Conservation (phyloP, 176 grass and related monocot species). For the Musa troglodytarum region DNA sequence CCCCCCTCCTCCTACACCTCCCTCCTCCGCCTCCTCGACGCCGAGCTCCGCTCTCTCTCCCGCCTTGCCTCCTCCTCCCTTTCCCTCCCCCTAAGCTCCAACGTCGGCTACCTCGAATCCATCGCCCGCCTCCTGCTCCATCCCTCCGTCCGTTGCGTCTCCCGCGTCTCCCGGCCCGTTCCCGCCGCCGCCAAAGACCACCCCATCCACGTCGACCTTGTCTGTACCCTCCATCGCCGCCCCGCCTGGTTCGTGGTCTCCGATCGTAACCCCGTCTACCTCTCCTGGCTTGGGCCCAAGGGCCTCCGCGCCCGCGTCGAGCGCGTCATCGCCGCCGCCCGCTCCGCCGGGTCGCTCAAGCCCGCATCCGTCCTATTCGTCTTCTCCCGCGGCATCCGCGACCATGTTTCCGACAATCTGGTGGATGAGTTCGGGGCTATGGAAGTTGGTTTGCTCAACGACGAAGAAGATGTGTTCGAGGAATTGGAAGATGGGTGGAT, state of each 20-base stretch:
- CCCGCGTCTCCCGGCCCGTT: constrained; percentile 36
- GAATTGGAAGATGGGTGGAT: constrained; percentile 43
- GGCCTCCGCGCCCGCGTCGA: constrained; percentile 40
- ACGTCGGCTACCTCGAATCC: constrained; percentile 61
- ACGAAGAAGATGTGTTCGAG: constrained; percentile 31
- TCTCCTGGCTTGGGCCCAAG: constrained; percentile 35
- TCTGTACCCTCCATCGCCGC: constrained; percentile 44
- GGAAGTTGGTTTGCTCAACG: constrained; percentile 47
- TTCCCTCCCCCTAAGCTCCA: constrained; percentile 50
- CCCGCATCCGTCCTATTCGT: constrained; percentile 62
- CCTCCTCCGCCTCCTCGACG: constrained; percentile 47
- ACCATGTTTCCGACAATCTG: constrained; percentile 29
- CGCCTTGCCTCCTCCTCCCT: constrained; percentile 9
- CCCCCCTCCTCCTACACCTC: constrained; percentile 26
- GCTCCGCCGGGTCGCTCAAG: constrained; percentile 23
- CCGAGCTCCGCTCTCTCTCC: constrained; percentile 58
- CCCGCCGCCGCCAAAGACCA: background rate
- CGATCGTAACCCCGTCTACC: constrained; percentile 56
- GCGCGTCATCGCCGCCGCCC: constrained; percentile 33
- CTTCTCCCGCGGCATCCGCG: constrained; percentile 63
- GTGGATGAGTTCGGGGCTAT: constrained; percentile 43
- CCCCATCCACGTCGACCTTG: constrained; percentile 49
- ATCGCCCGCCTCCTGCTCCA: constrained; percentile 64
- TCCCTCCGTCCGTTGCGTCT: constrained; percentile 47
- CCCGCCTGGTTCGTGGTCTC: constrained; percentile 65